Conservation (phyloP, 169 alveolate species). For the Cryptosporidium felis region DNA sequence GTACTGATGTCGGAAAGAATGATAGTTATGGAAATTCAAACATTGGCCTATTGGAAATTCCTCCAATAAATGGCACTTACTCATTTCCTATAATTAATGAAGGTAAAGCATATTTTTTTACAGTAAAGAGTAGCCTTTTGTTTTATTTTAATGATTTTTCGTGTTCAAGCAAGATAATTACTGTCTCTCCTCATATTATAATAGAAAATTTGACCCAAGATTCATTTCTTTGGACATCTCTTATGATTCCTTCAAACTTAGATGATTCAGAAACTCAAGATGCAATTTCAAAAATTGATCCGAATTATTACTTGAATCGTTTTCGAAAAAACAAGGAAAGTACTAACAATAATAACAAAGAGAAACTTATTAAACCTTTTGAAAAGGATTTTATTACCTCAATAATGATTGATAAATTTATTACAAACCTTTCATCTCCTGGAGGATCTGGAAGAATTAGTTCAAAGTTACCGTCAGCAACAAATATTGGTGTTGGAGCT, state of each 20-base stretch:
- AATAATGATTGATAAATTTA: background rate
- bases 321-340: background rate
- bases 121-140: constrained; percentile 27
- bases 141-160: constrained; percentile 17
- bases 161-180: background rate
- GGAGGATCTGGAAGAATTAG: no score
- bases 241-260: background rate
- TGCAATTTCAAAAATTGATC: background rate
- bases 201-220: constrained; percentile 3
- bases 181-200: constrained; percentile 41
- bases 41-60: constrained; percentile 50
- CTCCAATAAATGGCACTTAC: constrained; percentile 1
- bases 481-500: no score
- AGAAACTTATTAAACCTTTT: background rate
- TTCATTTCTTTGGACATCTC: constrained; percentile 7
- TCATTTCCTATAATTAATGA: constrained; percentile 58
- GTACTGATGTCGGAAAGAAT: background rate
- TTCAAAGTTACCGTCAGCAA: no score
- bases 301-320: background rate
- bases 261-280: background rate
- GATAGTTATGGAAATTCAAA: background rate
- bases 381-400: constrained; percentile 14
- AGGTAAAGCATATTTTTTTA: constrained; percentile 14
- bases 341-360: background rate
- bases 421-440: no score